Conservation (phyloP, 768 basidiomycete species). For the Dioszegia crocea region DNA sequence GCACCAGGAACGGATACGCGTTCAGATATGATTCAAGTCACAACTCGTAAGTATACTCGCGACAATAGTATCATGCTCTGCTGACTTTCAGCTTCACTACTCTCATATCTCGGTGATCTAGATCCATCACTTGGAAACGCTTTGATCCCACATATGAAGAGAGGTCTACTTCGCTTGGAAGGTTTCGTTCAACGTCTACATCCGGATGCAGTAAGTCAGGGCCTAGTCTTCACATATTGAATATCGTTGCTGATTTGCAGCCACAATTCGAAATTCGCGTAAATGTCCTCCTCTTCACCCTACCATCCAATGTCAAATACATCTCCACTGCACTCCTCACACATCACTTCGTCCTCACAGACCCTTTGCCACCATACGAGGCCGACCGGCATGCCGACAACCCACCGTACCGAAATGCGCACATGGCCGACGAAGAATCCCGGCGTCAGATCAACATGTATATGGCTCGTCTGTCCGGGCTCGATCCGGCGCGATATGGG, state of each 20-base stretch:
- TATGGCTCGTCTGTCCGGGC: neutral
- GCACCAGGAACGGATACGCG: constrained; percentile 7
- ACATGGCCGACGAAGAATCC: constrained; percentile 51
- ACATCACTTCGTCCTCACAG: constrained; percentile 67
- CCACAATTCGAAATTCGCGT: constrained; percentile 57
- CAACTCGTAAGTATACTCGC: constrained; percentile 28
- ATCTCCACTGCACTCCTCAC: constrained; percentile 72
- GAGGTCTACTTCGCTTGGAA: constrained; percentile 46
- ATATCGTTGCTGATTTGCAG: constrained; percentile 41
- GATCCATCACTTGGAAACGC: constrained; percentile 23
- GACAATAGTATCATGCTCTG: neutral
- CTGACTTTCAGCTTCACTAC: constrained; percentile 20
- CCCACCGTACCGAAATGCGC: constrained; percentile 81
- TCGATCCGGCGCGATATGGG: constrained; percentile 1
- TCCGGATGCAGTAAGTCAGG: constrained; percentile 42
- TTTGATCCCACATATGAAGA: constrained; percentile 34
- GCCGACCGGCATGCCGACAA: constrained; percentile 56
- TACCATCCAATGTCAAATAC: constrained; percentile 82
- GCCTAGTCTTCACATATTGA: neutral
- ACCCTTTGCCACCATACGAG: constrained; percentile 70
- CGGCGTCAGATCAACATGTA: constrained; percentile 12
- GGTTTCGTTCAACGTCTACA: constrained; percentile 44
- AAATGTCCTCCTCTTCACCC: constrained; percentile 84
- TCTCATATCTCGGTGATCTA: constrained; percentile 43
- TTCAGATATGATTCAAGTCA: constrained; percentile 30